Conservation (phyloP, 2,329 filamentous ascomycete genomes). For the Furcasterigmium sp. region DNA sequence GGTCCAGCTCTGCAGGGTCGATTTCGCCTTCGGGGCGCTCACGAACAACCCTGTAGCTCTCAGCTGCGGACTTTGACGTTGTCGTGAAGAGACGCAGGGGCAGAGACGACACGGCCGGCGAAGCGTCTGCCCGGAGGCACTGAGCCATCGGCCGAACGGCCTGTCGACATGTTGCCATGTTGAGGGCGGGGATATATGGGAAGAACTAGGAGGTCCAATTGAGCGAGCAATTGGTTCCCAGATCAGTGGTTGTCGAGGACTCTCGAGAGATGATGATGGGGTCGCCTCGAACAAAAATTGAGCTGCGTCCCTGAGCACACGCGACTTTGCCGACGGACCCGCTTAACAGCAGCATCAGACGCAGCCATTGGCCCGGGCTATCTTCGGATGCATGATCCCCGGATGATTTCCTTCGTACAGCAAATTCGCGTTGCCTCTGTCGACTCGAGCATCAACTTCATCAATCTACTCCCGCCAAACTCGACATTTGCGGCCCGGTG, state of each 20-base stretch:
- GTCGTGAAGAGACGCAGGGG: constrained; percentile 27
- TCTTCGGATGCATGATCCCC: neutral
- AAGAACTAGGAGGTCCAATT: constrained; percentile 2
- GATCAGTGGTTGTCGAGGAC: neutral
- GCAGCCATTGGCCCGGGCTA: neutral
- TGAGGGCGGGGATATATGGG: constrained; percentile 9
- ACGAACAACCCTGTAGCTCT: constrained; percentile 16
- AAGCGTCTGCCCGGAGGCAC: constrained; percentile 41
- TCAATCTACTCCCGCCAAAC: neutral
- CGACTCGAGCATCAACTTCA: neutral
- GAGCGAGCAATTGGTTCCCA: neutral
- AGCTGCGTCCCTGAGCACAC: neutral
- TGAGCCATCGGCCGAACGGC: constrained; percentile 50
- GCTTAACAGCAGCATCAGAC: neutral
- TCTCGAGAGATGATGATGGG: neutral
- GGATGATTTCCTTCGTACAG: neutral
- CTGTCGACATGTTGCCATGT: constrained; percentile 57
- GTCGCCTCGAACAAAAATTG: constrained; percentile 1
- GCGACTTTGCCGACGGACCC: neutral
- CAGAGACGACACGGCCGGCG: constrained; percentile 14
- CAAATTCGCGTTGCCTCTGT: neutral
- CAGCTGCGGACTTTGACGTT: constrained; percentile 23
- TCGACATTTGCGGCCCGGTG: neutral
- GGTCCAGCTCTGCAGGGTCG: constrained; percentile 49
- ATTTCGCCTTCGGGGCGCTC: constrained; percentile 15